Evolutionary conservation across 345 rosid genomes (phyloP).

Genomic region (Eucalyptus cladocalyx): DNA sequence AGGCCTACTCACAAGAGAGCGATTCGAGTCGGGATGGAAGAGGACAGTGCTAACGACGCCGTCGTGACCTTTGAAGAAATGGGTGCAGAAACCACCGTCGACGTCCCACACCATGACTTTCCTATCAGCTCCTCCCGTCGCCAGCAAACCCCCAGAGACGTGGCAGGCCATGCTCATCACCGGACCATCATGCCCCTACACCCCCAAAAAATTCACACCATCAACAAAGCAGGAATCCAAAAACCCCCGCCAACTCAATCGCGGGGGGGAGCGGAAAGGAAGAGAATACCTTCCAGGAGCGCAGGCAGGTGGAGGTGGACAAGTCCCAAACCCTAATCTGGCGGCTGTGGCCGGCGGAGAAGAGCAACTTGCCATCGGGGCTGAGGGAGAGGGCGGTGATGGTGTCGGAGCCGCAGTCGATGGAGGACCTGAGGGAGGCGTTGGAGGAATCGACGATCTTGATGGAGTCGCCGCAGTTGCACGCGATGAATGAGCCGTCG

Average conservation of each 20-base stretch:
- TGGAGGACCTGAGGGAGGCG: constrained; percentile 42
- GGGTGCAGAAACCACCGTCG: constrained; percentile 96
- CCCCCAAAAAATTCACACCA: neutral
- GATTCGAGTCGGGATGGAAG: constrained; percentile 70
- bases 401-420: constrained; percentile 59
- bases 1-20: constrained; percentile 49
- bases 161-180: constrained; percentile 89
- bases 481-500: constrained; percentile 66
- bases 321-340: constrained; percentile 91
- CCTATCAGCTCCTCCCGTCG: constrained; percentile 96
- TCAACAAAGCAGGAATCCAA: neutral
- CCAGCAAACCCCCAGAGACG: constrained; percentile 88
- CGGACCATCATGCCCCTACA: constrained; percentile 91
- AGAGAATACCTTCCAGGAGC: constrained; percentile 78
- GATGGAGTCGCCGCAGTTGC: constrained; percentile 64
- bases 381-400: constrained; percentile 74
- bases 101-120: constrained; percentile 98
- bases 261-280: neutral
- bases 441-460: constrained; percentile 62
- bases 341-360: constrained; percentile 87
- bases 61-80: constrained; percentile 86
- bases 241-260: neutral
- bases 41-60: constrained; percentile 66
- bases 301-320: constrained; percentile 57
- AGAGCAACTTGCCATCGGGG: constrained; percentile 70